A percentile compares a stretch with the other conserved stretches of the same genome.
Conservation (phyloP, 768 basidiomycete species). For the Leccinum subtestaceum region DNA sequence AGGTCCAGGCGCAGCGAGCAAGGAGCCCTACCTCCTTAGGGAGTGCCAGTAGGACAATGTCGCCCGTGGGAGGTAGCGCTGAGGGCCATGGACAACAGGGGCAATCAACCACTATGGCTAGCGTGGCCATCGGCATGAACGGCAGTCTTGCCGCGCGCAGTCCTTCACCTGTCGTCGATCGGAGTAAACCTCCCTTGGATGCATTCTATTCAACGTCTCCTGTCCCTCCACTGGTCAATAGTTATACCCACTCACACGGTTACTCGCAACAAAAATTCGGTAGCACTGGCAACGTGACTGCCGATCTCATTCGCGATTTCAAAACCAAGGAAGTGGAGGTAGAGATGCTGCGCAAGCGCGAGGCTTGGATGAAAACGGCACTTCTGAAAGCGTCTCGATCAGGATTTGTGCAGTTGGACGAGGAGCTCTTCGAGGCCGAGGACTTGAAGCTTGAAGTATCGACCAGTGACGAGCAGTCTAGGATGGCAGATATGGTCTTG, state of each 20-base stretch:
- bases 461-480: constrained; percentile 42
- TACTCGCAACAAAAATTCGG: constrained; percentile 35
- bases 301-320: constrained; percentile 76
- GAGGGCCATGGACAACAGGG: constrained; percentile 24
- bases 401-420: constrained; percentile 71
- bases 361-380: constrained; percentile 84
- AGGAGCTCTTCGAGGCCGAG: constrained; percentile 42
- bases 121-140: constrained; percentile 52
- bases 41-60: constrained; percentile 51
- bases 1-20: constrained; percentile 34
- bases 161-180: constrained; percentile 56
- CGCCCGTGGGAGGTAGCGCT: constrained; percentile 44
- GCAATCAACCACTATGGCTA: constrained; percentile 48
- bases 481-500: constrained; percentile 67
- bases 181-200: constrained; percentile 55
- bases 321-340: constrained; percentile 82
- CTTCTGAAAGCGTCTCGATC: constrained; percentile 69
- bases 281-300: constrained; percentile 66
- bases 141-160: constrained; percentile 47
- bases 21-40: constrained; percentile 55
- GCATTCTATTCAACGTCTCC: constrained; percentile 50
- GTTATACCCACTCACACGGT: constrained; percentile 43
- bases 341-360: constrained; percentile 69
- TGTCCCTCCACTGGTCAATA: constrained; percentile 48
- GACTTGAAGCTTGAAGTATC: constrained; percentile 35